phyloP scores from a whole-genome alignment of 768 basidiomycete genomes.

The Glaciozyma antarctica region DNA sequence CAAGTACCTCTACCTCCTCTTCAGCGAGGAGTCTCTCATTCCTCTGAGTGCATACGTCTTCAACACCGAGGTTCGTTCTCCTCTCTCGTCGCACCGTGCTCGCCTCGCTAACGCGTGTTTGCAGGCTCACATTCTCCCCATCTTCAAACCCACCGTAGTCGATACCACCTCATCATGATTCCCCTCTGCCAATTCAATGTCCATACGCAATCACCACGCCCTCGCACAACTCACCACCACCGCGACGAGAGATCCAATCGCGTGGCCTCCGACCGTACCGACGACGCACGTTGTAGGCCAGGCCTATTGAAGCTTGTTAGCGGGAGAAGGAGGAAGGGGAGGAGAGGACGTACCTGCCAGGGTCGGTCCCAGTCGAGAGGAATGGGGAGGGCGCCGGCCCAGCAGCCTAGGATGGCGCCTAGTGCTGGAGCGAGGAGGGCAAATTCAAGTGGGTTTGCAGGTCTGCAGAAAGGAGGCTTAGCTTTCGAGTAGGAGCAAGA shows the following conservation, averaged over 20 bases:
- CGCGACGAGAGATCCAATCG: constrained; percentile 52
- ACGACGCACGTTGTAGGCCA: constrained; percentile 74
- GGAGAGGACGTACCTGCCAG: constrained; percentile 67
- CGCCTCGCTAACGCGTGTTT: neutral
- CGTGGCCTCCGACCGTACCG: constrained; percentile 61
- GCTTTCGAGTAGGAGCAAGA: neutral
- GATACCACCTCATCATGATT: no score
- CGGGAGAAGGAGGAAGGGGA: neutral
- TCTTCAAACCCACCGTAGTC: constrained; percentile 18
- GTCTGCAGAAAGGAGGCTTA: constrained; percentile 7
- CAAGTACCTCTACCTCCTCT: constrained; percentile 83
- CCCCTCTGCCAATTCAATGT: no score
- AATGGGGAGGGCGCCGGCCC: constrained; percentile 72
- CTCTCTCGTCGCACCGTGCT: neutral
- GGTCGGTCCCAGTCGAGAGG: constrained; percentile 95
- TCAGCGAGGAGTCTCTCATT: constrained; percentile 61
- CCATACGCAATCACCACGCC: neutral
- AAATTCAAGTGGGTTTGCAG: constrained; percentile 57
- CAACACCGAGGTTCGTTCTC: constrained; percentile 67
- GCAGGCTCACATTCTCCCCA: constrained; percentile 21
- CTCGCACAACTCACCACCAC: constrained; percentile 40
- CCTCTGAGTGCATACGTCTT: constrained; percentile 72
- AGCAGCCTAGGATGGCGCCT: constrained; percentile 63
- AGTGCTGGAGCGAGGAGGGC: constrained; percentile 68
- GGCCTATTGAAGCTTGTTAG: constrained; percentile 44